Evolutionary conservation across 1,284 basidiomycete genomes (phyloP), one percentile per base, ranked within the genome.

Genomic region (Puccinia triticina): DNA sequence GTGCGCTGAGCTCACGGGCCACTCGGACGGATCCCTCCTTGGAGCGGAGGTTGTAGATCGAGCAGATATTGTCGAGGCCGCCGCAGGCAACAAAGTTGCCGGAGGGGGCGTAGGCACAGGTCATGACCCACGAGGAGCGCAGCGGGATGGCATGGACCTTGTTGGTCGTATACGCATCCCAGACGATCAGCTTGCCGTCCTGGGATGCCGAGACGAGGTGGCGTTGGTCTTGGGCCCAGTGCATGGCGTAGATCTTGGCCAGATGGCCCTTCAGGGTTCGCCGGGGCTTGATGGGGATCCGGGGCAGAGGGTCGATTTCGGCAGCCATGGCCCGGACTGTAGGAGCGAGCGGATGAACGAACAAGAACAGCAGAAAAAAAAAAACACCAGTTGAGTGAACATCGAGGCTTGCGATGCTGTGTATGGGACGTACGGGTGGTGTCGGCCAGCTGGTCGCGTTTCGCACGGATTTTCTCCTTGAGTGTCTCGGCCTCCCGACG

Each of bases 141-240:
- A 99, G 90, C 67, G 96, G 96, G 87, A 99, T 98, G 84, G 96
- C 96, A 87, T 99, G 96, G 82, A 99, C 96, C 89, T 99, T 99
- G 91, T 99, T 98, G 84, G 95, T 97, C 12, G 96, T 98, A 89
- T 98, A 98, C 64, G 97, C 96, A 88, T 99, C 96, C 96, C 96
- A 99, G 76, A 99, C 95, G 87, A 99, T 98, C 83, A 99, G 91
- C 88, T 99, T 98, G 83, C 97, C 97, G 87, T 99, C 96, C 87
- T 99, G 96, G 4, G 96, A 98, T 34, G 97, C 96, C 16, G 96
- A 98, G 64, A 99, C 96, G 84, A 99, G 91, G 89, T 99, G 97
- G 86, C 95, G 91, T 86, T 94, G 92, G 89, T 99, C 97, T 82
- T 92, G 92, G 26, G 96, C 93, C 97, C 97, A 99, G 88, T 98